Evolutionary conservation across 371 early-diverging fungal species (phyloP), one percentile per base, ranked within the genome.

Genomic region (Actinomortierella wolfii): DNA sequence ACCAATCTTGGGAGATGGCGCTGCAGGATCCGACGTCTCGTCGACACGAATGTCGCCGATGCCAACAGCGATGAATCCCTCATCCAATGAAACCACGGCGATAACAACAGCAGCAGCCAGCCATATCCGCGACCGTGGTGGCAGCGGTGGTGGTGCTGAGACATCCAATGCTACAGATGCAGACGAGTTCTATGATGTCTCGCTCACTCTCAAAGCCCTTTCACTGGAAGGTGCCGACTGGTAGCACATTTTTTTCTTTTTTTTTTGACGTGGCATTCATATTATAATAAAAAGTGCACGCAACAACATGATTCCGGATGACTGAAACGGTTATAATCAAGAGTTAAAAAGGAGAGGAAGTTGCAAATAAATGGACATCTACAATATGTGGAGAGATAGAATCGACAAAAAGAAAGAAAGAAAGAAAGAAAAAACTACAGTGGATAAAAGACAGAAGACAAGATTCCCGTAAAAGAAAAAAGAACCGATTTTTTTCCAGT

Each of bases 141-240:
- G 26, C 6, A 29, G 29, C 5, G 17, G 2, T 28, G 34, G 29
- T 28, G 17, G 3, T 11, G 17, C 9, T 29, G 28, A 51, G 2
- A 11, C 51, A 17, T 17, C 13, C 53, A n/a, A 21, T 53, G 18
- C 40, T 47, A 20, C 29, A 28, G 56, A 56, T 23, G 40, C 34
- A 2, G 73, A 56, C 14, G 73, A 71, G 3, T 61, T 65, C 55
- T 71, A 71, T 25, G 73, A 71, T 40, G 73, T 71, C 0, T 71
- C 73, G 8, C 58, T 62, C 59, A 62, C 73, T 4, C 62, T 71
- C 23, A 71, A 65, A 20, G 73, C 73, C 17, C 41, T 71, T 9
- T 58, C 73, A 2, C 42, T 71, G 7, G 73, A 71, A 20, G 73
- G 73, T 13, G 73, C 73, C 5, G 73, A 71, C 34, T 71, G 61